A percentile compares a stretch with the other conserved stretches of the same genome.
These are phyloP conservation scores for Trichoderma erinaceum DNA, from an alignment of 495 filamentous ascomycete species.

Conservation along the genomic window DNA sequence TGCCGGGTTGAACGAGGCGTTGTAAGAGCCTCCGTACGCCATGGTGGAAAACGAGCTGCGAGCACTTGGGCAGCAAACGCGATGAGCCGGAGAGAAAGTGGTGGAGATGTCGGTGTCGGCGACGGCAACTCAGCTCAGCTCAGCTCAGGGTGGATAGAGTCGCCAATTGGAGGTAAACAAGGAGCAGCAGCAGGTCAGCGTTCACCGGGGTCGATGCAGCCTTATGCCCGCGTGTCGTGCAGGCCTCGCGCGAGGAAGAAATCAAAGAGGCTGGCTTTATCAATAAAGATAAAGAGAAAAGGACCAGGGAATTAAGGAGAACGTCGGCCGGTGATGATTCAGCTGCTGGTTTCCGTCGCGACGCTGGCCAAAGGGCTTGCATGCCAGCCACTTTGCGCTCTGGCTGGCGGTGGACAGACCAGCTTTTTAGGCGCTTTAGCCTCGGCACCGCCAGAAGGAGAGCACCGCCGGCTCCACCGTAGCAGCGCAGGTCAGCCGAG, in stretches of 20 bases:
- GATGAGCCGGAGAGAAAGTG: background rate
- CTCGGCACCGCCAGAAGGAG: slow-evolving; percentile 6
- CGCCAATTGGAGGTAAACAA: background rate
- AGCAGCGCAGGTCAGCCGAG: slow-evolving; percentile 4
- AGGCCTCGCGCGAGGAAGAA: background rate
- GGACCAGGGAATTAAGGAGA: background rate
- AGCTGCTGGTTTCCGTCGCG: background rate
- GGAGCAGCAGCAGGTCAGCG: background rate
- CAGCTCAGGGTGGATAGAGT: background rate
- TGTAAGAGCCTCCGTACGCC: slow-evolving; percentile 34
- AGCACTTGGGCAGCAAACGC: background rate
- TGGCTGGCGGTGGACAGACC: slow-evolving; percentile 9
- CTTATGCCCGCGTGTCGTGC: background rate
- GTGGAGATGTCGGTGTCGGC: background rate
- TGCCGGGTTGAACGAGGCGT: slow-evolving; percentile 32
- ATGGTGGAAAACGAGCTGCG: slow-evolving; percentile 20
- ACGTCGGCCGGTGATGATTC: background rate
- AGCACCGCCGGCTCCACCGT: background rate
- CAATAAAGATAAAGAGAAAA: background rate
- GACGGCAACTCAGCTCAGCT: background rate
- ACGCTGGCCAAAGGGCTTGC: background rate
- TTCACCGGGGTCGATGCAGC: background rate
- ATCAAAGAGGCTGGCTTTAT: background rate
- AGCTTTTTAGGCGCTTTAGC: background rate
- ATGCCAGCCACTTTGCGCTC: background rate